A percentile compares a stretch with the other conserved stretches of the same genome.
These are phyloP conservation scores for Hordeum vulgare DNA, from an alignment of 176 grass and related monocot genomes.

Conservation along the genomic window MorexV3_pseudomolecules_assembly NC_058520.1:135824626-135825125, in stretches of 20 bases:
- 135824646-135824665: no score
- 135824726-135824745: constrained; percentile 82
- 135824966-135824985: no score
- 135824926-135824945: no score
- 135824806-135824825: neutral
- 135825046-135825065: neutral
- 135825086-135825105: neutral
- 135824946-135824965: no score
- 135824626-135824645: no score
- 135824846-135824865: neutral
- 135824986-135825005: no score
- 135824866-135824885: neutral
- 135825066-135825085: neutral
- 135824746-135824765: constrained; percentile 34
- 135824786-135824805: neutral
- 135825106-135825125: neutral
- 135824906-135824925: no score
- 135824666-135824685: constrained; percentile 45
- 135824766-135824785: neutral
- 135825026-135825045: neutral
- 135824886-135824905: neutral
- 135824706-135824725: constrained; percentile 79
- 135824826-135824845: neutral
- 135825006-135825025: no score
- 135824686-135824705: constrained; percentile 83